Base-by-base conservation (phyloP, 768 basidiomycete species). In the Favolaschia claudopus region DNA sequence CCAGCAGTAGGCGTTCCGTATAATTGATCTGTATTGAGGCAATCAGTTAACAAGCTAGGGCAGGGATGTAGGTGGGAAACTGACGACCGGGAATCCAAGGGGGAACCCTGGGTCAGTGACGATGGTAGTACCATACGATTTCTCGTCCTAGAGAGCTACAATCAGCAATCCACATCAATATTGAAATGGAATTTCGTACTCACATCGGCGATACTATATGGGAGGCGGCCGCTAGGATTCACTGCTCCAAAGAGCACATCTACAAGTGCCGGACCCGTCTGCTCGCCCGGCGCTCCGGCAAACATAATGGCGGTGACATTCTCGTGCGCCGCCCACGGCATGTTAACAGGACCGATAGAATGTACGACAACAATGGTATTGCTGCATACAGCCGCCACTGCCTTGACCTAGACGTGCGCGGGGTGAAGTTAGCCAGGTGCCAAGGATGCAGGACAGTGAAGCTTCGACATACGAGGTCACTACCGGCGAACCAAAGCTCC, bases 301-400 rank as follows among this genome's bases (percentile, higher is more conserved):
- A 78, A 82, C n/a, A 85, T 67, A n/a, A 87, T 83, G 7, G 77
- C 85, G 6, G 86, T 86, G 63, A 87, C 81, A 58, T 94, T 94
- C 5, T 90, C 85, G 59, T 95, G 83, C 19, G 82, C 79, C 32
- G 87, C 87, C 92, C 92, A 94, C 7, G 78, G 69, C 71, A 93
- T 83, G 14, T 84, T 68, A 3, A 91, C 81, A 0, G 89, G 87
- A 5, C 93, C 93, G 36, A 92, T 89, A 12, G 85, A 85, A 72
- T 93, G 87, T 3, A 89, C 76, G 22, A 95, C 83, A 27, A 93
- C 94, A 52, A 95, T 82, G 10, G 90, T 92, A 70, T 92, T 92
- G 62, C 78, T 83, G 72, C 87, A 88, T 1, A 85, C 80, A 5
- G 83, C 78, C 1, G 93, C 92, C 6, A 89, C 87, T 1, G 79